These are phyloP conservation scores for Sphaerosporella brunnea DNA, from an alignment of 495 filamentous ascomycete species.

Conservation along the genomic window DNA sequence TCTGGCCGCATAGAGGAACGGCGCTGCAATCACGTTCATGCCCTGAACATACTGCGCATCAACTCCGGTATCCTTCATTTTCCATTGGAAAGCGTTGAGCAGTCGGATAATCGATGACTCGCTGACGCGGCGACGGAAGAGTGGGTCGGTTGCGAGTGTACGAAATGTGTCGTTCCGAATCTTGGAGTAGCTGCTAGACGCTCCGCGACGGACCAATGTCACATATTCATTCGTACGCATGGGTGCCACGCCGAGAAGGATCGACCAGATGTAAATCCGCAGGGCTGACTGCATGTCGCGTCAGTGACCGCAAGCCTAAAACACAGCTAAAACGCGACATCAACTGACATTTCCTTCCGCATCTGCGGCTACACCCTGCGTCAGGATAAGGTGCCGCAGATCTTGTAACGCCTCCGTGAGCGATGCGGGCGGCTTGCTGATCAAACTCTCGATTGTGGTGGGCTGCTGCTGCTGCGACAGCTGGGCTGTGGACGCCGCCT, in stretches of 20 bases:
- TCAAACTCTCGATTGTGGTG: conserved; percentile 21
- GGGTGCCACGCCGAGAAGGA: conserved; percentile 69
- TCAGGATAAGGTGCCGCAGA: conserved; percentile 22
- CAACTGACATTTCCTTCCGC: conserved; percentile 25
- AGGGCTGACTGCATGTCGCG: conserved; percentile 77
- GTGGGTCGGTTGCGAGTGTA: conserved; percentile 82
- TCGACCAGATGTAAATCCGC: conserved; percentile 88
- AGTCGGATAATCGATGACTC: conserved; percentile 89
- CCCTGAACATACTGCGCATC: conserved; percentile 73
- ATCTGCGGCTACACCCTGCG: conserved; percentile 22
- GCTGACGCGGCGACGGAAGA: conserved; percentile 86
- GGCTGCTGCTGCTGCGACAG: conserved; percentile 11
- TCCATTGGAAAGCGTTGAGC: conserved; percentile 94
- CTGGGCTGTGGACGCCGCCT: conserved; percentile 13
- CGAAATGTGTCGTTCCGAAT: conserved; percentile 97
- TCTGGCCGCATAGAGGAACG: conserved; percentile 85
- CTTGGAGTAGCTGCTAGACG: conserved; percentile 86
- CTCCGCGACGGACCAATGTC: conserved; percentile 72
- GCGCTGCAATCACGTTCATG: conserved; percentile 98
- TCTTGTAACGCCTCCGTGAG: conserved; percentile 22
- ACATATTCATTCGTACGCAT: conserved; percentile 76
- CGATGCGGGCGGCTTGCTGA: conserved; percentile 23
- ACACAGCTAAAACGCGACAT: no score
- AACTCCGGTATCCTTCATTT: conserved; percentile 56
- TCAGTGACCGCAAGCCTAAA: no score